Conservation (phyloP, 306 rosid genomes). For the Comarum palustre region DNA sequence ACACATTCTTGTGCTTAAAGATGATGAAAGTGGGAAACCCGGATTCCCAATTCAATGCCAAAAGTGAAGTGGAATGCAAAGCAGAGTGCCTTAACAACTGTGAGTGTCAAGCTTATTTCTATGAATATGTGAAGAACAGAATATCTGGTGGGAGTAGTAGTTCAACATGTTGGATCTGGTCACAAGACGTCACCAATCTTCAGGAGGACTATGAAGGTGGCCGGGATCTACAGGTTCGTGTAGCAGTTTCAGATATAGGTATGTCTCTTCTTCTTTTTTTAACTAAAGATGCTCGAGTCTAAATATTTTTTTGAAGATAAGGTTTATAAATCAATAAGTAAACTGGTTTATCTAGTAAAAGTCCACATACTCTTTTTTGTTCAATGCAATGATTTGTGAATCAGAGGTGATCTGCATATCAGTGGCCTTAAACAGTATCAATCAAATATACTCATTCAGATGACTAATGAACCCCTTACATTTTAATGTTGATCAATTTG, state of each 20-base stretch:
- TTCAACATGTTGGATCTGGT: constrained; percentile 70
- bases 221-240: constrained; percentile 55
- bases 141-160: constrained; percentile 22
- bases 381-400: neutral
- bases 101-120: constrained; percentile 67
- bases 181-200: constrained; percentile 65
- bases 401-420: neutral
- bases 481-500: neutral
- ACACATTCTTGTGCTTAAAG: constrained; percentile 53
- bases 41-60: constrained; percentile 63
- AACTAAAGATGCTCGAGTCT: neutral
- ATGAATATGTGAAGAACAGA: constrained; percentile 30
- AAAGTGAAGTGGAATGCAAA: constrained; percentile 53
- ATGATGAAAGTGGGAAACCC: constrained; percentile 82
- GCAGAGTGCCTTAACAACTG: constrained; percentile 68
- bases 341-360: neutral
- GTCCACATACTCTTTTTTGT: neutral
- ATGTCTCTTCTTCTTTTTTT: constrained; percentile 15
- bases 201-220: constrained; percentile 62
- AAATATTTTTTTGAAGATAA: neutral
- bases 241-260: constrained; percentile 68
- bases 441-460: neutral
- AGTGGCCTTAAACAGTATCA: neutral
- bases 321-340: neutral
- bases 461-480: neutral